phyloP scores from a whole-genome alignment of 768 basidiomycete genomes.

The Gloeostereum incarnatum region DNA sequence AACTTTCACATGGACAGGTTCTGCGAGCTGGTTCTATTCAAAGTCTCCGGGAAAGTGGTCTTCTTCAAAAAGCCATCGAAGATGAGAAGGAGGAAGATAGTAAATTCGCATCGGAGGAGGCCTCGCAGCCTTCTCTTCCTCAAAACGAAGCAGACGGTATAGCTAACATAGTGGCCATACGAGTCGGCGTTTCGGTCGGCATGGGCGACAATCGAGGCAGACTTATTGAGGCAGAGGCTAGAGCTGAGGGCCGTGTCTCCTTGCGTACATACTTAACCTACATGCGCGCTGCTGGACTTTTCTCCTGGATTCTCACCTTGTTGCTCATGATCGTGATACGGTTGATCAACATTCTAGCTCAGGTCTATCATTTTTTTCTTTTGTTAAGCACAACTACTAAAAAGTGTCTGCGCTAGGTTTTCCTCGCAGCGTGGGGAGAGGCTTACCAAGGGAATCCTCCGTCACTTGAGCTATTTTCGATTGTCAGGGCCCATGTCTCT shows the following conservation, averaged over 20 bases:
- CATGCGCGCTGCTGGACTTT: constrained; percentile 48
- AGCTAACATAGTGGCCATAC: constrained; percentile 1
- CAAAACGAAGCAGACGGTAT: constrained; percentile 25
- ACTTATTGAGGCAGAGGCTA: constrained; percentile 51
- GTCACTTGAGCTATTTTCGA: too few species aligned
- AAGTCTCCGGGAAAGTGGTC: constrained; percentile 31
- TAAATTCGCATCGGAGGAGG: constrained; percentile 14
- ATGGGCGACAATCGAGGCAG: constrained; percentile 24
- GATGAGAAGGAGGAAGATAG: constrained; percentile 40
- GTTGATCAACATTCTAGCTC: constrained; percentile 44
- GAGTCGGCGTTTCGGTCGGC: not conserved
- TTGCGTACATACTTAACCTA: constrained; percentile 53
- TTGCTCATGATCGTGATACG: constrained; percentile 45
- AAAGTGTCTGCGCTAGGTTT: constrained; percentile 30
- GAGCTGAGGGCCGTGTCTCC: constrained; percentile 60
- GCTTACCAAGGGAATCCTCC: constrained; percentile 37
- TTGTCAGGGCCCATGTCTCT: constrained; percentile 8
- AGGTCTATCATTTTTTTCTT: constrained; percentile 26
- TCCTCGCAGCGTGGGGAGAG: constrained; percentile 61
- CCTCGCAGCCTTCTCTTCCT: constrained; percentile 8
- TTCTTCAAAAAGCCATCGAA: constrained; percentile 36
- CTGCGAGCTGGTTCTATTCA: constrained; percentile 40
- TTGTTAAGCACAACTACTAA: not conserved
- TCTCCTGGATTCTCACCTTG: constrained; percentile 46
- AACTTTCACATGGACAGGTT: constrained; percentile 41